Evolutionary conservation across 192 early-diverging fungal genomes (phyloP), one percentile per base, ranked within the genome.

Genomic region (Chytriomyces hyalinus): DNA sequence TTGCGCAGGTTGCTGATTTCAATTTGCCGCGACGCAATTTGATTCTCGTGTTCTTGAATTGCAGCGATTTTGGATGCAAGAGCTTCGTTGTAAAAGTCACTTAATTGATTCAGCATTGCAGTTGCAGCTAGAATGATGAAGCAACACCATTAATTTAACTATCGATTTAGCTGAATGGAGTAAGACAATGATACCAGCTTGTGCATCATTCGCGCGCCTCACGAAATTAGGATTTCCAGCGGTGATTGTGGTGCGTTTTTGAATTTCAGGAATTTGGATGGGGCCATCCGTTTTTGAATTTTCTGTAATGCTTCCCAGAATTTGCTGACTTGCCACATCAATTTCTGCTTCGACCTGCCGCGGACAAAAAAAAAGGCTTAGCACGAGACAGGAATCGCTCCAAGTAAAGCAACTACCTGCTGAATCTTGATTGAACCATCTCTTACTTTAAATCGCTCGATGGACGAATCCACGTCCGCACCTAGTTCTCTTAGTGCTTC

Each of bases 181-280:
- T 36, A 36, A 3, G 36, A 36, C 36, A 36, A 22, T 15, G 1
- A 22, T 28, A 65, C 67, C 47, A 47, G n/a, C 64, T 63, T 73
- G 72, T 5, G 44, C 63, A 47, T 73, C 61, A n/a, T 59, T n/a
- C 10, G n/a, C 26, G 9, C 22, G 26, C 8, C n/a, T 28, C 26
- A 73, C 20, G 43, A 73, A 73, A 46, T 73, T 61, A 4, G 72
- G 72, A 46, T 73, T 73, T 7, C 24, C 53, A 10, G 8, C 22
- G 3, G 53, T 57, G 53, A 57, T 57, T 3, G 13, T 57, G 1
- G 36, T 36, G 36, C 36, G 36, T 0, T 36, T 36, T 36, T 36
- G 36, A 36, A 2, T 36, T 36, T 36, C 36, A 20, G 53, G 53
- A 57, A 57, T 57, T 57, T 57, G 13, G 13, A 20, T 57, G 53